Evolutionary conservation across 192 early-diverging fungal species (phyloP), one percentile per base, ranked within the genome.

Genomic region (Dispira simplex): DNA sequence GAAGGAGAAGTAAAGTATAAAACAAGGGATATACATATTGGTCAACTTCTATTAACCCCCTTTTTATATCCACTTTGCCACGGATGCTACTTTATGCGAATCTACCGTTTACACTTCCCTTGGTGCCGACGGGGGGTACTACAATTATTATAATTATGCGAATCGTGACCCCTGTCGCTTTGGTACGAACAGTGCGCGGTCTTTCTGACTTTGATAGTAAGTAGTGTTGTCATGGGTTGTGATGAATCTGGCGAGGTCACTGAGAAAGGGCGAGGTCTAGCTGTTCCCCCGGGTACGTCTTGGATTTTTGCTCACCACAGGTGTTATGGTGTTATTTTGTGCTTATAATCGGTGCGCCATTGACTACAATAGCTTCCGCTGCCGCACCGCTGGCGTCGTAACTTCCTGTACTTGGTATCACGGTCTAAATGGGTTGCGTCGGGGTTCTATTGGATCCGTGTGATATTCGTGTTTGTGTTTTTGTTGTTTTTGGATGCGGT

Each of bases 401-500:
- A 60, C 18, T 70, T 77, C 64, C 65, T 74, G 46, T 66, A 65
- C 47, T 67, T 71, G 67, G 65, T 71, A 20, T 74, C 76, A 44
- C 51, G 66, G 44, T 77, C 76, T 1, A 25, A 55, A 8, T 26
- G 68, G 18, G 71, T 71, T 3, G 68, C 74, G 48, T 64, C 66
- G 0, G 51, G 70, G 44, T 60, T 77, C 14, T 77, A 74, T 44
- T 68, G 69, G 46, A 65, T 77, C 25, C 68, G 70, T 10, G 72
- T 77, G 3, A 67, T 73, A 12, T 77, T 71, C 65, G 76, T 67
- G 0, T 77, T 74, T 32, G 68, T 77, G 18, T 66, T 75, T 21
- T 49, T 74, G 21, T 63, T 77, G 56, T 73, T 77, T 54, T 63
- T 66, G 44, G 76, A 77, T 48, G 73, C 76, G 16, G 71, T 72